A percentile compares a stretch with the other conserved stretches of the same genome.
phyloP scores from a whole-genome alignment of 208 protist genomes.

The Blastocrithidia nonstop region DNA sequence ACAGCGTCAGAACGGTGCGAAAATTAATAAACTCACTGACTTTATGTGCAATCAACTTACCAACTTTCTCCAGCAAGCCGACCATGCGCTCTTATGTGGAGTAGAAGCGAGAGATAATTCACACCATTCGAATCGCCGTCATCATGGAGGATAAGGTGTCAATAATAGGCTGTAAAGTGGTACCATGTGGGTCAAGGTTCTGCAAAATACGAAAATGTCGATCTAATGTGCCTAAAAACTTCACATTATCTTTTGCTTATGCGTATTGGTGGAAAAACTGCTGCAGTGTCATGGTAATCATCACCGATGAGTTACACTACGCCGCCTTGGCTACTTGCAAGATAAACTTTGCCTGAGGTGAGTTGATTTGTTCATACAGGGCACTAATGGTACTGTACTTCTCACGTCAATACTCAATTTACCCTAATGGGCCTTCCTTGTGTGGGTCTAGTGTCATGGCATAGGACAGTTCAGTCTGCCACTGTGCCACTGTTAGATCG shows the following conservation, averaged over 20 bases:
- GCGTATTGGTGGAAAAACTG: constrained; percentile 92
- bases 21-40: constrained; percentile 90
- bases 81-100: constrained; percentile 98
- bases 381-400: constrained; percentile 90
- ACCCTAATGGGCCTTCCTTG: constrained; percentile 89
- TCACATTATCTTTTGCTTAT: constrained; percentile 98
- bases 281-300: constrained; percentile 84
- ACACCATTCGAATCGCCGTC: constrained; percentile 98
- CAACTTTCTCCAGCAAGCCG: constrained; percentile 94
- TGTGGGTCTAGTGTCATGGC: constrained; percentile 83
- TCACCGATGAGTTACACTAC: constrained; percentile 71
- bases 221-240: constrained; percentile 97
- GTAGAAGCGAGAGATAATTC: constrained; percentile 98
- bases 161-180: constrained; percentile 88
- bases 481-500: constrained; percentile 75
- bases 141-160: constrained; percentile 97
- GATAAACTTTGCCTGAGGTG: constrained; percentile 86
- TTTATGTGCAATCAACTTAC: constrained; percentile 91
- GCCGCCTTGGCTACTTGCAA: constrained; percentile 82
- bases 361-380: constrained; percentile 95
- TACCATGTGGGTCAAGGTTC: constrained; percentile 48
- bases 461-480: constrained; percentile 82
- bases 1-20: constrained; percentile 68
- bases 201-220: constrained; percentile 96
- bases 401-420: constrained; percentile 96